Percentiles rank a stretch among this genome's conserved stretches.
Conservation (phyloP, 2,329 filamentous ascomycete species). For the Alternaria sp. region DNA sequence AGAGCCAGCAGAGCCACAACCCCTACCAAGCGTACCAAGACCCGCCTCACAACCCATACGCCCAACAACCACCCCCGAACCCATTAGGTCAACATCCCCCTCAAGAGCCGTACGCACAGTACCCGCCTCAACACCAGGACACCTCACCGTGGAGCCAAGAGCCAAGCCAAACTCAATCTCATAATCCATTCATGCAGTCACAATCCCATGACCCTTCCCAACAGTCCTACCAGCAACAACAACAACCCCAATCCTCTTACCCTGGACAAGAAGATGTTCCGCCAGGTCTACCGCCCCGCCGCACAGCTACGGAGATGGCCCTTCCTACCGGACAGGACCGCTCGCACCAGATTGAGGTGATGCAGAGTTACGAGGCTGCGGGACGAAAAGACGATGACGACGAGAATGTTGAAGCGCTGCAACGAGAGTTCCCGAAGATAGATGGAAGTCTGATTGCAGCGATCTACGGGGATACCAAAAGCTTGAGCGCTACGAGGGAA, state of each 20-base stretch:
- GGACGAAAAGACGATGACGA: constrained; percentile 51
- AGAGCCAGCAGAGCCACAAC: constrained; percentile 30
- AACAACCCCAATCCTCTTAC: constrained; percentile 12
- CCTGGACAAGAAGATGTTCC: constrained; percentile 22
- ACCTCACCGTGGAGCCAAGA: constrained; percentile 21
- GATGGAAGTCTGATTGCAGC: constrained; percentile 56
- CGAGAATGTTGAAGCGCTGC: constrained; percentile 52
- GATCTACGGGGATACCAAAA: constrained; percentile 55
- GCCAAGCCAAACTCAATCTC: constrained; percentile 13
- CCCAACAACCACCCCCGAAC: constrained; percentile 13
- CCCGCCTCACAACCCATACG: constrained; percentile 19
- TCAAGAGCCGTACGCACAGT: constrained; percentile 8
- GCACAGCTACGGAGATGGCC: constrained; percentile 47
- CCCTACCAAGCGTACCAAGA: constrained; percentile 35
- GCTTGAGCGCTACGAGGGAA: constrained; percentile 54
- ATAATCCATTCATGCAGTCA: constrained; percentile 13
- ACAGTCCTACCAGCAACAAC: constrained; percentile 14
- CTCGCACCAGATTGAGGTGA: constrained; percentile 54
- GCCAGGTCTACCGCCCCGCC: constrained; percentile 39
- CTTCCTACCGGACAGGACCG: constrained; percentile 53
- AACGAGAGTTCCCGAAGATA: constrained; percentile 55
- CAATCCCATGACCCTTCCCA: constrained; percentile 16
- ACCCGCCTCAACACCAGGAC: constrained; percentile 17
- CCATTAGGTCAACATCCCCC: constrained; percentile 15
- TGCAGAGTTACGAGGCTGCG: constrained; percentile 51